These are phyloP conservation scores for Scleromitrula shiraiana DNA, from an alignment of 2,329 filamentous ascomycete genomes.

Conservation along the genomic window DNA sequence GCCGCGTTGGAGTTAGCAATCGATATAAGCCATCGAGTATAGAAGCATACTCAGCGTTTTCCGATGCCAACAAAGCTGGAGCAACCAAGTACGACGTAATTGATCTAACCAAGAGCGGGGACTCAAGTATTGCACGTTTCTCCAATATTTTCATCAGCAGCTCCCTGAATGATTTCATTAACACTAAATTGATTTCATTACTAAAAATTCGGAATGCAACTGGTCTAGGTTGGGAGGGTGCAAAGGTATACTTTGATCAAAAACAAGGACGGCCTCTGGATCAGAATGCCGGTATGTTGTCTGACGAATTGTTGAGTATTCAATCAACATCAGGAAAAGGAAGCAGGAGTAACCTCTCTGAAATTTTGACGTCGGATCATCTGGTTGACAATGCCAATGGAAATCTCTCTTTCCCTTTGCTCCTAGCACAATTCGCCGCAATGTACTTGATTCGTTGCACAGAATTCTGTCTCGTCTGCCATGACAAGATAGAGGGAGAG, in stretches of 20 bases:
- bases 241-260: conserved; percentile 35
- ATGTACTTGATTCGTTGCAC: conserved; percentile 73
- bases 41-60: conserved; percentile 33
- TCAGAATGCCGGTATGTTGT: conserved; percentile 10
- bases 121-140: conserved; percentile 31
- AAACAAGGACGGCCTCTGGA: conserved; percentile 22
- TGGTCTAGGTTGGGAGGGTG: conserved; percentile 57
- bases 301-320: background rate
- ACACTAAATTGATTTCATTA: conserved; percentile 54
- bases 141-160: conserved; percentile 61
- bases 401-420: conserved; percentile 43
- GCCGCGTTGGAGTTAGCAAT: conserved; percentile 64
- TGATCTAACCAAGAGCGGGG: background rate
- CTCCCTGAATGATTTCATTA: conserved; percentile 61
- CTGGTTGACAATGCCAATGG: conserved; percentile 22
- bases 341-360: conserved; percentile 15
- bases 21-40: conserved; percentile 59
- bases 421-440: conserved; percentile 67
- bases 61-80: conserved; percentile 17
- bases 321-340: conserved; percentile 4
- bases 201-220: conserved; percentile 48
- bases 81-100: conserved; percentile 3
- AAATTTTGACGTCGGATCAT: conserved; percentile 27
- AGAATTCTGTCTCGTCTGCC: conserved; percentile 81
- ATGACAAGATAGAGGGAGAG: conserved; percentile 55